These are phyloP conservation scores for Kalmanozyma brasiliensis DNA, from an alignment of 1,284 basidiomycete genomes.

Conservation along the genomic window DNA sequence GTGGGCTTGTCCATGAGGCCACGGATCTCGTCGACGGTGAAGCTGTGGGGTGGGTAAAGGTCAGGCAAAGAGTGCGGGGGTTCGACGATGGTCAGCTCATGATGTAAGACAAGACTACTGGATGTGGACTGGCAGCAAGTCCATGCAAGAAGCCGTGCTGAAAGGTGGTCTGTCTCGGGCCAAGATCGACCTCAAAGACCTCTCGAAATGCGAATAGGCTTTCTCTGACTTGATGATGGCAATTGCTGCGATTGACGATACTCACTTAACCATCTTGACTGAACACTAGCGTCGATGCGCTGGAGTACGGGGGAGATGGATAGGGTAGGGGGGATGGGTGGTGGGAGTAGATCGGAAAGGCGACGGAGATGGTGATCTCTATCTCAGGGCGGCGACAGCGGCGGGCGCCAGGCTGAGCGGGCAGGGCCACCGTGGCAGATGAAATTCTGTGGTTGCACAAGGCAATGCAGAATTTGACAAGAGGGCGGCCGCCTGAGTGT, in stretches of 20 bases:
- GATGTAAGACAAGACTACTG: not conserved
- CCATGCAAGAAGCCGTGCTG: too few relatives aligned
- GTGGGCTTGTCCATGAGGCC: constrained; percentile 87
- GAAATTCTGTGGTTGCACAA: constrained; percentile 14
- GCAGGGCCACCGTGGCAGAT: not conserved
- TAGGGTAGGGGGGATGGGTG: constrained; percentile 28
- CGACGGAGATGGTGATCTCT: constrained; percentile 13
- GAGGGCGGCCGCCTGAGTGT: constrained; percentile 3
- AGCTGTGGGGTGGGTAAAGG: constrained; percentile 41
- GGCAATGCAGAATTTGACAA: constrained; percentile 22
- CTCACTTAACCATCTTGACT: constrained; percentile 60
- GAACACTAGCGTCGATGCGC: constrained; percentile 49
- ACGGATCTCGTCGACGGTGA: constrained; percentile 79
- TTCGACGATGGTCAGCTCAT: constrained; percentile 23
- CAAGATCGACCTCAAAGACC: not conserved
- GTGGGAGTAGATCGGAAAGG: constrained; percentile 19
- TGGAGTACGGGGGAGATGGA: constrained; percentile 40
- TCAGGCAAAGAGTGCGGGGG: not conserved
- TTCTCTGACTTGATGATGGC: constrained; percentile 6
- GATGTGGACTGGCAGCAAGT: too few relatives aligned
- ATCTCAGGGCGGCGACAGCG: constrained; percentile 13
- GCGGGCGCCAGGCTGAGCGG: constrained; percentile 8
- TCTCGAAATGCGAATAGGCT: not conserved
- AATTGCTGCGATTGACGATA: constrained; percentile 10
- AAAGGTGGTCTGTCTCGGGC: not conserved